These are phyloP conservation scores for Aspergillus egyptiacus DNA, from an alignment of 495 filamentous ascomycete genomes.

Conservation along the genomic window DNA sequence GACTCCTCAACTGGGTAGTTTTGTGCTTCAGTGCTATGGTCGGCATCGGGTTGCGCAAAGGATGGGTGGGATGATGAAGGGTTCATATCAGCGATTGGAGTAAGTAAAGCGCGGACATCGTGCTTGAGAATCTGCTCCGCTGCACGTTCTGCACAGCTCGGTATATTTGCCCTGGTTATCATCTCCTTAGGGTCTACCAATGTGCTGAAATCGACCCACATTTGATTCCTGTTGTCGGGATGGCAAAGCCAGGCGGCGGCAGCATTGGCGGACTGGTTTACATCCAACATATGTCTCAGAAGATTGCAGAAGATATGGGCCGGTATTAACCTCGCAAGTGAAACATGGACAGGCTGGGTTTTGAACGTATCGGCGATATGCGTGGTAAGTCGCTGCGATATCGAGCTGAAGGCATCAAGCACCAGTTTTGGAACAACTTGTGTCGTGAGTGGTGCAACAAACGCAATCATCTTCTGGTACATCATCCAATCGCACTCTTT, in stretches of 20 bases:
- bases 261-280: conserved; percentile 75
- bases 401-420: conserved; percentile 73
- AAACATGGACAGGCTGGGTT: conserved; percentile 71
- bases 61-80: conserved; percentile 27
- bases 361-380: conserved; percentile 78
- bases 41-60: conserved; percentile 39
- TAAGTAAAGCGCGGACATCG: conserved; percentile 68
- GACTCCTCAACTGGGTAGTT: conserved; percentile 33
- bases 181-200: conserved; percentile 64
- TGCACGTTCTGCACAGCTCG: conserved; percentile 36
- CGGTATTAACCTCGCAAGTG: conserved; percentile 77
- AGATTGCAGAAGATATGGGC: conserved; percentile 84
- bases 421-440: conserved; percentile 84
- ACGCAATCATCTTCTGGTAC: conserved; percentile 93
- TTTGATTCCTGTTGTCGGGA: conserved; percentile 53
- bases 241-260: conserved; percentile 46
- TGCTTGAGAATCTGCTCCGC: conserved; percentile 62
- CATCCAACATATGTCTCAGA: conserved; percentile 75
- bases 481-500: conserved; percentile 90
- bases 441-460: conserved; percentile 75
- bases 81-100: conserved; percentile 33
- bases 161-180: conserved; percentile 40
- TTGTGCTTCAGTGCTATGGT: conserved; percentile 32
- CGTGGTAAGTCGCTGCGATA: conserved; percentile 68
- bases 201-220: conserved; percentile 87